Conservation (phyloP, 1,284 basidiomycete genomes). For the Apiotrichum brassicae region DNA sequence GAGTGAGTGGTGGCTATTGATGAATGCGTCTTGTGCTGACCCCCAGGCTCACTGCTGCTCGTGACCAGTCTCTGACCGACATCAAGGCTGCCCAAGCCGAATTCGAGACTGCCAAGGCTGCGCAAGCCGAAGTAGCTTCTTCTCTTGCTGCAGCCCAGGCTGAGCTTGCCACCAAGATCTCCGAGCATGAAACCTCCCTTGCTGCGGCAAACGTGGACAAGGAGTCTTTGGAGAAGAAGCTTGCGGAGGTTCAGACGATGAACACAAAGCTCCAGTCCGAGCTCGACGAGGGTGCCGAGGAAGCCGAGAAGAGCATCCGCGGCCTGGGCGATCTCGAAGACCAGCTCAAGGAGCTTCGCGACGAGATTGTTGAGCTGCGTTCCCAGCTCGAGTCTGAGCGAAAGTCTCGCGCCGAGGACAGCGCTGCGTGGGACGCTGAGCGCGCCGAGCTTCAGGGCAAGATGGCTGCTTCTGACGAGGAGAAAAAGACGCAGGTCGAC, state of each 20-base stretch:
- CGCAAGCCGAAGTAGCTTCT: constrained; percentile 5
- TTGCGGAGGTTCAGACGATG: constrained; percentile 15
- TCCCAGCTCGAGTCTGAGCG: constrained; percentile 11
- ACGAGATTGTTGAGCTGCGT: constrained; percentile 21
- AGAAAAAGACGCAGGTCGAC: constrained; percentile 6
- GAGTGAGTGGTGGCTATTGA: constrained; percentile 15
- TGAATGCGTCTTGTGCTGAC: neutral
- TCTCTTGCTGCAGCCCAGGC: constrained; percentile 10
- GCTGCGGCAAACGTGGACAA: constrained; percentile 6
- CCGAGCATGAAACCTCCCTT: constrained; percentile 11
- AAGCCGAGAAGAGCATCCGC: constrained; percentile 22
- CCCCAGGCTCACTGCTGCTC: constrained; percentile 11
- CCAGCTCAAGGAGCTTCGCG: constrained; percentile 21
- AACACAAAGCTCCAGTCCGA: constrained; percentile 21
- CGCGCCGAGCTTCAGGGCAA: constrained; percentile 11
- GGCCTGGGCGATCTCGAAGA: constrained; percentile 13
- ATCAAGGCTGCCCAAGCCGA: constrained; percentile 6
- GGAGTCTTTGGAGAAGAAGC: constrained; percentile 18
- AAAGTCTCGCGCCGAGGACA: constrained; percentile 11
- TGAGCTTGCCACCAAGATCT: constrained; percentile 11
- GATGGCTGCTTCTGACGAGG: constrained; percentile 3
- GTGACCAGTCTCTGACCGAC: constrained; percentile 16
- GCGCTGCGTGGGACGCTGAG: constrained; percentile 12
- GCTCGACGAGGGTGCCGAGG: constrained; percentile 21
- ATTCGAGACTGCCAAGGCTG: constrained; percentile 5